Percentiles rank a stretch among this genome's conserved stretches.
phyloP scores from a whole-genome alignment of 2,329 filamentous ascomycete genomes.

The Hymenoscyphus repandus region DNA sequence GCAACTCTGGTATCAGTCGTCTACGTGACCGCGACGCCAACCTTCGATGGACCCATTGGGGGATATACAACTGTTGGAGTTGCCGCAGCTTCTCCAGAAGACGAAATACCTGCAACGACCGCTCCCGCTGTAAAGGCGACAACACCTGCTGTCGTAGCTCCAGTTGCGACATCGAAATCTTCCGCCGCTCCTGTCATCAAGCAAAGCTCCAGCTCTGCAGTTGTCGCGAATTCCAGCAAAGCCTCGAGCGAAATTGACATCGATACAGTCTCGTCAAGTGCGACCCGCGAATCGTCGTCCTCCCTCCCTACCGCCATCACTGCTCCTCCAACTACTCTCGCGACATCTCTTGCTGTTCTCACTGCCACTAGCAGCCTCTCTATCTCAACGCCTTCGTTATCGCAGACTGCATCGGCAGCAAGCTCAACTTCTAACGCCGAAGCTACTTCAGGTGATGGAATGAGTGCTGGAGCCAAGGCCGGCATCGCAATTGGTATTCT shows the following conservation, averaged over 20 bases:
- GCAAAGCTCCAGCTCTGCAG: no score
- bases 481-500: constrained; percentile 83
- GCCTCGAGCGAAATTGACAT: not conserved
- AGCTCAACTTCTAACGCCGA: constrained; percentile 8
- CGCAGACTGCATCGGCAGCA: constrained; percentile 7
- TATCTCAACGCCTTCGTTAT: constrained; percentile 1
- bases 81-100: not conserved
- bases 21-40: constrained; percentile 46
- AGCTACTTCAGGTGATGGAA: constrained; percentile 18
- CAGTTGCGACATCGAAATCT: constrained; percentile 3
- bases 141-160: not conserved
- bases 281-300: constrained; percentile 1
- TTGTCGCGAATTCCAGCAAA: not conserved
- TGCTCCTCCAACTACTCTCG: constrained; percentile 15
- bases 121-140: not conserved
- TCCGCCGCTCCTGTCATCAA: not conserved
- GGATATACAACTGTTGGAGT: constrained; percentile 39
- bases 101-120: constrained; percentile 1
- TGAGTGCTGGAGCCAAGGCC: constrained; percentile 51
- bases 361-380: constrained; percentile 6
- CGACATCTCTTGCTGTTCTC: not conserved
- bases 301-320: constrained; percentile 16
- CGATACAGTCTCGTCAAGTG: not conserved
- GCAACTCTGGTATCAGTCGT: constrained; percentile 39
- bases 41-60: constrained; percentile 45